phyloP scores from a whole-genome alignment of 2,329 filamentous ascomycete genomes.

The Sarocladium kiliense region DNA sequence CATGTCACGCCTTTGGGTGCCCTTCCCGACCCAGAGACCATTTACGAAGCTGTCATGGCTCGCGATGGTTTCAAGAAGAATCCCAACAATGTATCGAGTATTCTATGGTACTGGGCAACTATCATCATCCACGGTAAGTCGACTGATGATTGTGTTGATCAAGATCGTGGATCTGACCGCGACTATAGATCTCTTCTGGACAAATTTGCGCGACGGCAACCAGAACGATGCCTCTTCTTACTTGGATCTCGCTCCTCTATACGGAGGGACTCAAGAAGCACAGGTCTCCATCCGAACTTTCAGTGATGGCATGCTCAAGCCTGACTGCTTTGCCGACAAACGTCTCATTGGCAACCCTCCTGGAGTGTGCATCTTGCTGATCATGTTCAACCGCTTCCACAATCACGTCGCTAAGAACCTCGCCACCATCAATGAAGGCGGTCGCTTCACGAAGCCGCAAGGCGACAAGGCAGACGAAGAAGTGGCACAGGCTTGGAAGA shows the following conservation, averaged over 20 bases:
- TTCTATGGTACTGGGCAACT: slow-evolving; percentile 69
- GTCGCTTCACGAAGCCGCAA: slow-evolving; percentile 65
- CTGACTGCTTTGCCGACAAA: slow-evolving; percentile 67
- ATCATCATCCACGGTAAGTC: slow-evolving; percentile 63
- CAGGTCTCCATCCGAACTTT: slow-evolving; percentile 65
- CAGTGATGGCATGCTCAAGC: slow-evolving; percentile 65
- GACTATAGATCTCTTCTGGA: slow-evolving; percentile 60
- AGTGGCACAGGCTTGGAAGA: slow-evolving; percentile 51
- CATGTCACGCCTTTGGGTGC: slow-evolving; percentile 55
- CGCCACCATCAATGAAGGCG: slow-evolving; percentile 79
- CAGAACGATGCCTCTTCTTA: slow-evolving; percentile 66
- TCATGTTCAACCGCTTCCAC: slow-evolving; percentile 83
- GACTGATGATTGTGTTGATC: background rate
- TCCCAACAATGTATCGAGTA: slow-evolving; percentile 67
- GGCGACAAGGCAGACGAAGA: slow-evolving; percentile 44
- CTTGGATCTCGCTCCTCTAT: slow-evolving; percentile 66
- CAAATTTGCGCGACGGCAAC: slow-evolving; percentile 54
- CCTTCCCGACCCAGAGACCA: slow-evolving; percentile 58
- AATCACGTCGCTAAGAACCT: slow-evolving; percentile 79
- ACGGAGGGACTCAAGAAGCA: slow-evolving; percentile 62
- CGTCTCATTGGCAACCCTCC: slow-evolving; percentile 67
- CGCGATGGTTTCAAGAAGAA: slow-evolving; percentile 47
- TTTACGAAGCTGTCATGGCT: slow-evolving; percentile 60
- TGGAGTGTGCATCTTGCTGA: slow-evolving; percentile 63
- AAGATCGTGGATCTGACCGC: background rate